These are phyloP conservation scores for Candida peoriensis DNA, from an alignment of 805 yeast genomes.

Conservation along the genomic window DNA sequence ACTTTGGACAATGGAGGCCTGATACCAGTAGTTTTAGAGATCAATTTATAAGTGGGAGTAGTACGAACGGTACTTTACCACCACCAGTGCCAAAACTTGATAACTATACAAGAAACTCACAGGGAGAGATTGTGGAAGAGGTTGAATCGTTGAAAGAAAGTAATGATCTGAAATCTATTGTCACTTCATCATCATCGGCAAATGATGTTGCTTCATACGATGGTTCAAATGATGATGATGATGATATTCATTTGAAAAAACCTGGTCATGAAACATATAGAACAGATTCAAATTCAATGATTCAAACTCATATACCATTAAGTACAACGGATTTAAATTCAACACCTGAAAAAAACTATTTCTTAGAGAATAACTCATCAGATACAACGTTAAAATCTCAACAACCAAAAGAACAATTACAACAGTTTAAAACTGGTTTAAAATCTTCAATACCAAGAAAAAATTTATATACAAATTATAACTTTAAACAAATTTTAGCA, in stretches of 20 bases:
- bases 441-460: not conserved
- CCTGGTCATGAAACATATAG: slow-evolving; percentile 16
- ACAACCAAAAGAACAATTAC: slow-evolving; percentile 9
- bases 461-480: slow-evolving; percentile 14
- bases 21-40: slow-evolving; percentile 47
- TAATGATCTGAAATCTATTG: slow-evolving; percentile 3
- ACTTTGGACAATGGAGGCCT: slow-evolving; percentile 56
- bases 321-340: slow-evolving; percentile 11
- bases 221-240: slow-evolving; percentile 1
- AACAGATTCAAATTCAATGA: slow-evolving; percentile 18
- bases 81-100: slow-evolving; percentile 25
- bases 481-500: slow-evolving; percentile 37
- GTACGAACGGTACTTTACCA: slow-evolving; percentile 29
- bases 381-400: not conserved
- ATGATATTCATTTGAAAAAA: not conserved
- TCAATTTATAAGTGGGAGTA: slow-evolving; percentile 37
- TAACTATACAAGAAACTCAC: slow-evolving; percentile 28
- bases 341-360: not conserved
- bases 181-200: not conserved
- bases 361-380: slow-evolving; percentile 15
- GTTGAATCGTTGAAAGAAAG: slow-evolving; percentile 12
- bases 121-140: slow-evolving; percentile 23
- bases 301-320: slow-evolving; percentile 23
- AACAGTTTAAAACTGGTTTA: not conserved
- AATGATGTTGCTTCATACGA: slow-evolving; percentile 1